Evolutionary conservation across 202 grass and related monocot genomes (phyloP).

Genomic region (Saccharum hybrid): DNA sequence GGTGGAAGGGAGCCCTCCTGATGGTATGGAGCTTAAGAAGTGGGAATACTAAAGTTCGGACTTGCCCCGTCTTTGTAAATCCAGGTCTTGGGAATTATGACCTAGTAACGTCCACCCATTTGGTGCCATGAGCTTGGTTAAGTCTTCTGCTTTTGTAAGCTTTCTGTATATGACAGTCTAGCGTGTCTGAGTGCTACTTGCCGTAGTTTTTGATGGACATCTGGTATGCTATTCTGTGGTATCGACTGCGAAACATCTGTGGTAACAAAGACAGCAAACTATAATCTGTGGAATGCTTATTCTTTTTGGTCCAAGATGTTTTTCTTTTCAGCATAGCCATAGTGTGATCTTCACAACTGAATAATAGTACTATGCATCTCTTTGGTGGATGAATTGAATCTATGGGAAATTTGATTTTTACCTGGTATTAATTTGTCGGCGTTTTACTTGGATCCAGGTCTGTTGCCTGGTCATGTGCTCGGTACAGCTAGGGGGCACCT

Average conservation of each 20-base stretch:
- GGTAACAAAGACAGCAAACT: slow-evolving; percentile 27
- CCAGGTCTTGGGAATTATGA: slow-evolving; percentile 20
- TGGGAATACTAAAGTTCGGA: slow-evolving; percentile 65
- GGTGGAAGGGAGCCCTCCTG: slow-evolving; percentile 87
- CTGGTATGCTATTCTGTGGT: slow-evolving; percentile 24
- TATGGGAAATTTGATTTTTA: not conserved
- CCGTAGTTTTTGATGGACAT: slow-evolving; percentile 37
- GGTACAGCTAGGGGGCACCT: no score
- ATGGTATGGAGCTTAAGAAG: slow-evolving; percentile 96
- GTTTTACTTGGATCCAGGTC: not conserved
- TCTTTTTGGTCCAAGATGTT: slow-evolving; percentile 16
- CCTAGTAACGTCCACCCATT: slow-evolving; percentile 18
- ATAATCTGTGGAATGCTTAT: slow-evolving; percentile 1
- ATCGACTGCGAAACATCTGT: slow-evolving; percentile 11
- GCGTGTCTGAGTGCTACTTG: slow-evolving; percentile 36
- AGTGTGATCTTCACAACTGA: not conserved
- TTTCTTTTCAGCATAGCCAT: not conserved
- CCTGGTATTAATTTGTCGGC: not conserved
- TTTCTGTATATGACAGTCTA: slow-evolving; percentile 37
- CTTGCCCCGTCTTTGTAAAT: slow-evolving; percentile 50
- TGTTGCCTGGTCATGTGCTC: not conserved
- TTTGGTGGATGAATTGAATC: not conserved
- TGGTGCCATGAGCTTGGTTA: slow-evolving; percentile 5
- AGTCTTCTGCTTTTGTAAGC: slow-evolving; percentile 39
- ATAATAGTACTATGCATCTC: not conserved